Evolutionary conservation across 2,329 filamentous ascomycete genomes (phyloP), one percentile per base, ranked within the genome.

Genomic region (Rhinocladiella mackenziei): DNA sequence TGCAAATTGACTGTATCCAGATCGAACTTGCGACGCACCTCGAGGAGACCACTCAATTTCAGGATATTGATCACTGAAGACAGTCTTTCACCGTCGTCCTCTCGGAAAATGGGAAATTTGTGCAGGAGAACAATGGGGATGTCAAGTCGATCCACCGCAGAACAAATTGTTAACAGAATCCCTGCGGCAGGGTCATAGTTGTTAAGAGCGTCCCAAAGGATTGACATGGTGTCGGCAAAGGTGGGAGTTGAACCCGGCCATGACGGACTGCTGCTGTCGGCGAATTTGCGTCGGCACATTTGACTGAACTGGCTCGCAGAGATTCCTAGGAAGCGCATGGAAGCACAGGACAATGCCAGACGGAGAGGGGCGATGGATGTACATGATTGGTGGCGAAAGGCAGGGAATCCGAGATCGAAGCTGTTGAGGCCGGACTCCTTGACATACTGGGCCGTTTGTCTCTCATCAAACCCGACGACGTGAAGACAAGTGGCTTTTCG

Each of bases 181-280:
- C 20, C 39, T 9, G 44, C 32, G 6, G 23, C 22, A 5, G 39
- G 10, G 19, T 45, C 19, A 18, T 43, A 43, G 19, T 49, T 42
- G 25, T 38, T 35, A 14, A 49, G 36, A 5, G 36, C 29, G 9
- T 49, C 30, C 46, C 46, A 49, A 8, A 49, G 32, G n/a, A 45
- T 41, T 46, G 84, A 92, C 60, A 83, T 92, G 33, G 78, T 95
- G 15, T 81, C 82, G 2, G 81, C 79, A 23, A 72, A 69, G n/a
- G 37, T 54, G 7, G 46, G 48, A n/a, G 43, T 45, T 4, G 17
- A 39, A 13, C 55, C 56, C 6, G 55, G 56, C 40, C 53, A 55
- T 10, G 33, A 42, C 9, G 52, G 55, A 20, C 44, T 52, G 8
- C 5, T 19, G 22, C 33, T 28, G 31, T 39, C 15, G 13, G 5